Evolutionary conservation across 805 yeast species (phyloP).

Genomic region (Kazachstania africana): DNA sequence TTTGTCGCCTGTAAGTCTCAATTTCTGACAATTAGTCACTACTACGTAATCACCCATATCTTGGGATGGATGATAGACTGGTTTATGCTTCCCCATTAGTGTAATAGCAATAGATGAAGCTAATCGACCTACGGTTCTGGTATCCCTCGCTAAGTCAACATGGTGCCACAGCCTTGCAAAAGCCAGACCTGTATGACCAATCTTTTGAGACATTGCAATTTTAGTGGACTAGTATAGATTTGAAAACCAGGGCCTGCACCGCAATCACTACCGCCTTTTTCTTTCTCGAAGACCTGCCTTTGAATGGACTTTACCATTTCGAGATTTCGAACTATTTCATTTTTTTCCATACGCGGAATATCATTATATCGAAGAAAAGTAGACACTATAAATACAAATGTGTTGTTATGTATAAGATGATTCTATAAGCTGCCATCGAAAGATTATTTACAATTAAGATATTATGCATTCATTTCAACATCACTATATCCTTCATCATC

Average conservation of each 20-base stretch:
- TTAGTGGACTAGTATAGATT: too few relatives aligned
- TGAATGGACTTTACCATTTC: too few relatives aligned
- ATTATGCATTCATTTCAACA: constrained; percentile 32
- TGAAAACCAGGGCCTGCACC: too few relatives aligned
- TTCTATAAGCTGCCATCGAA: too few relatives aligned
- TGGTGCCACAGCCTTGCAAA: constrained; percentile 92
- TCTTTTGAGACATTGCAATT: constrained; percentile 24
- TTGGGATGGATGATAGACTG: constrained; percentile 60
- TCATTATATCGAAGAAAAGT: too few relatives aligned
- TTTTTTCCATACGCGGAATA: too few relatives aligned
- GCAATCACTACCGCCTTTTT: too few relatives aligned
- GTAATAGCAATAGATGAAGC: constrained; percentile 83
- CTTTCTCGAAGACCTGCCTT: too few relatives aligned
- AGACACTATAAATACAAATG: too few relatives aligned
- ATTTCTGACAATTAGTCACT: constrained; percentile 77
- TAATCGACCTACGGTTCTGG: constrained; percentile 80
- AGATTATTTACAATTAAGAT: too few relatives aligned
- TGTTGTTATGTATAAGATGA: too few relatives aligned
- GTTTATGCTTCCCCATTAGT: constrained; percentile 95
- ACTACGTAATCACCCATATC: constrained; percentile 97
- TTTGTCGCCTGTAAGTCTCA: constrained; percentile 80
- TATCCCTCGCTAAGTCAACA: constrained; percentile 76
- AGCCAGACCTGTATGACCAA: constrained; percentile 51
- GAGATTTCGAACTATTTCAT: too few relatives aligned
- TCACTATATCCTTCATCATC: constrained; percentile 29